phyloP scores from a whole-genome alignment of 129 eudicot genomes.

The Tagetes erecta region DNA sequence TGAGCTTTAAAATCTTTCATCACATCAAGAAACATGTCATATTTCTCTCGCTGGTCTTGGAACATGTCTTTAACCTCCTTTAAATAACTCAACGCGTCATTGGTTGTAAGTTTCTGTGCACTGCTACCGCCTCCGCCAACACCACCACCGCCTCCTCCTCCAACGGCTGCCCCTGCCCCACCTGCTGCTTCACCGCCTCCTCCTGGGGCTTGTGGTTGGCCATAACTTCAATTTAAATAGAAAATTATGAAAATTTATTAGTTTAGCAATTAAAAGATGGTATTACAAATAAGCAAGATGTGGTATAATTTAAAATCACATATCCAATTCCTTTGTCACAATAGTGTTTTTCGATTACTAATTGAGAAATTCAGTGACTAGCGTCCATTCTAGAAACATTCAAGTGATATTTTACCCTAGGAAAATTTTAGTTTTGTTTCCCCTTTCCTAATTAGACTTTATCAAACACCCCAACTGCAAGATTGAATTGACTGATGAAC shows the following conservation, averaged over 20 bases:
- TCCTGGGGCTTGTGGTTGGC: constrained; percentile 71
- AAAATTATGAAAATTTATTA: neutral
- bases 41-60: constrained; percentile 81
- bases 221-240: constrained; percentile 51
- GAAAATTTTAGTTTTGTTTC: neutral
- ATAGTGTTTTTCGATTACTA: neutral
- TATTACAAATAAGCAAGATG: neutral
- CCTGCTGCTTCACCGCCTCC: constrained; percentile 51
- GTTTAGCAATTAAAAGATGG: neutral
- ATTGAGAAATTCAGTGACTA: neutral
- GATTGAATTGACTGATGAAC: constrained; percentile 1
- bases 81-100: constrained; percentile 83
- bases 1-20: constrained; percentile 97
- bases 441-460: constrained; percentile 15
- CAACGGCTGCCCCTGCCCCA: constrained; percentile 47
- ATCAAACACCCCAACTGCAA: neutral
- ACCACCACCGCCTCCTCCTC: constrained; percentile 42
- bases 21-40: constrained; percentile 80
- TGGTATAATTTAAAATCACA: constrained; percentile 4
- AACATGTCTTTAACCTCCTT: constrained; percentile 98
- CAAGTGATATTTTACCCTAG: neutral
- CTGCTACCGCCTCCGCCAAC: constrained; percentile 40
- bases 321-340: neutral
- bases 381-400: neutral
- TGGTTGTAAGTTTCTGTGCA: constrained; percentile 84